phyloP scores from a whole-genome alignment of 2,329 filamentous ascomycete species.

The Chalaropsis thielavioides region DNA sequence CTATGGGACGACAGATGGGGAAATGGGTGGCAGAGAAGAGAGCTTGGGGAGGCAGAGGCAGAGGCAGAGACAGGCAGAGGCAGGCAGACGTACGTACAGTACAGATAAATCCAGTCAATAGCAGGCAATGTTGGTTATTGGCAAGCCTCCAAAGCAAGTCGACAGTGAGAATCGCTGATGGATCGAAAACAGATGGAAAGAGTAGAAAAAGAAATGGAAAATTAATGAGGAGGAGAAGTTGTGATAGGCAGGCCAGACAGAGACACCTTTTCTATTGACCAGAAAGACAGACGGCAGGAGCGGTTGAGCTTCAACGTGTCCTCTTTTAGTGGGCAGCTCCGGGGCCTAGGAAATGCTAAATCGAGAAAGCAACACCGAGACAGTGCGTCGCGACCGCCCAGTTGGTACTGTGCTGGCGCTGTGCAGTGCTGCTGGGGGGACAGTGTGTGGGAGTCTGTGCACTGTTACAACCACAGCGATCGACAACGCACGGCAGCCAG shows the following conservation, averaged over 20 bases:
- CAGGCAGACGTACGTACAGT: neutral
- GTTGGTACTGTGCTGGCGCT: neutral
- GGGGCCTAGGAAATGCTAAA: constrained; percentile 1
- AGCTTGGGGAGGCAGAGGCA: neutral
- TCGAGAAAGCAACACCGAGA: neutral
- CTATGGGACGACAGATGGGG: neutral
- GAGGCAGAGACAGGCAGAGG: neutral
- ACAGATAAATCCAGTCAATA: neutral
- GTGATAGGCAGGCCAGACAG: neutral
- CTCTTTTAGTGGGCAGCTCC: constrained; percentile 16
- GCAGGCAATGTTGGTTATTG: neutral
- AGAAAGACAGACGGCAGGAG: neutral
- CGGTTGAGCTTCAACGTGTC: constrained; percentile 18
- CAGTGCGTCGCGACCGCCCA: neutral
- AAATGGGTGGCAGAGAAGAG: neutral
- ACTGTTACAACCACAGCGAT: neutral
- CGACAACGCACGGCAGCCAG: neutral
- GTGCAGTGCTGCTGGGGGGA: neutral
- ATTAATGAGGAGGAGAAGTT: constrained; percentile 7
- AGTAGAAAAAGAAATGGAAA: constrained; percentile 20
- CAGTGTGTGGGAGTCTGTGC: neutral
- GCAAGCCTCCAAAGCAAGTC: constrained; percentile 2
- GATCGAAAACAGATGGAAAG: constrained; percentile 5
- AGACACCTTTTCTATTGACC: constrained; percentile 14
- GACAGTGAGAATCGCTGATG: constrained; percentile 1